A percentile compares a stretch with the other conserved stretches of the same genome.
Conservation (phyloP, 352 stramenopile genomes). For the Phytophthora idaei region DNA sequence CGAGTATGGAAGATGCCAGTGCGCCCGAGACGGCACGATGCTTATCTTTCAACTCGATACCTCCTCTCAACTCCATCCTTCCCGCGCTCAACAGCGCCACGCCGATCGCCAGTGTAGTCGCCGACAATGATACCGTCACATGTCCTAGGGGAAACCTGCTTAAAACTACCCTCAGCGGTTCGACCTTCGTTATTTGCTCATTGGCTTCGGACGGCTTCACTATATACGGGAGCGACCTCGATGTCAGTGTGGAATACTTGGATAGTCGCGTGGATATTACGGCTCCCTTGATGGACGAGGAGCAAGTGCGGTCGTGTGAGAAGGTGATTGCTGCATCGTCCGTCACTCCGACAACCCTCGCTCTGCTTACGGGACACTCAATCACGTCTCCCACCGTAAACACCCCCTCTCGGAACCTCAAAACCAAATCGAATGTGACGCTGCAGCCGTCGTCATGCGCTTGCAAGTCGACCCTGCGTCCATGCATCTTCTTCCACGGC, state of each 20-base stretch:
- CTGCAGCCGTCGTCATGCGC: neutral
- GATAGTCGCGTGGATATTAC: neutral
- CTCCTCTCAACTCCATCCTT: slow-evolving; percentile 25
- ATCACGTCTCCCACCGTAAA: neutral
- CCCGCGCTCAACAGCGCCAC: slow-evolving; percentile 20
- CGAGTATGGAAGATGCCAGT: slow-evolving; percentile 12
- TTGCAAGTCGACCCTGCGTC: slow-evolving; percentile 7
- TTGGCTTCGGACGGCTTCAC: slow-evolving; percentile 16
- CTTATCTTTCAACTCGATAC: slow-evolving; percentile 17
- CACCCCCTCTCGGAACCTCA: neutral
- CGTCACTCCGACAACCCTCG: neutral
- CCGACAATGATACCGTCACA: slow-evolving; percentile 15
- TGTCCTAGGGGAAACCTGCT: slow-evolving; percentile 35
- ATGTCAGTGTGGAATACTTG: neutral
- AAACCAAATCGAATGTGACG: neutral
- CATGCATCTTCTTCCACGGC: slow-evolving; percentile 1
- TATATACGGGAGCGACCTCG: slow-evolving; percentile 23
- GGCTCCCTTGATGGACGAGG: neutral
- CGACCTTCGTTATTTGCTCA: slow-evolving; percentile 35
- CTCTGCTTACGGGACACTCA: neutral
- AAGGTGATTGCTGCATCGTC: neutral
- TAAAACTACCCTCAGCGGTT: slow-evolving; percentile 24
- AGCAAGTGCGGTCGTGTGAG: neutral
- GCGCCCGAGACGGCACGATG: slow-evolving; percentile 17
- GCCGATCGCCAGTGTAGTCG: slow-evolving; percentile 10